These are phyloP conservation scores for Cantharellus anzutake DNA, from an alignment of 768 basidiomycete genomes.

Conservation along the genomic window DNA sequence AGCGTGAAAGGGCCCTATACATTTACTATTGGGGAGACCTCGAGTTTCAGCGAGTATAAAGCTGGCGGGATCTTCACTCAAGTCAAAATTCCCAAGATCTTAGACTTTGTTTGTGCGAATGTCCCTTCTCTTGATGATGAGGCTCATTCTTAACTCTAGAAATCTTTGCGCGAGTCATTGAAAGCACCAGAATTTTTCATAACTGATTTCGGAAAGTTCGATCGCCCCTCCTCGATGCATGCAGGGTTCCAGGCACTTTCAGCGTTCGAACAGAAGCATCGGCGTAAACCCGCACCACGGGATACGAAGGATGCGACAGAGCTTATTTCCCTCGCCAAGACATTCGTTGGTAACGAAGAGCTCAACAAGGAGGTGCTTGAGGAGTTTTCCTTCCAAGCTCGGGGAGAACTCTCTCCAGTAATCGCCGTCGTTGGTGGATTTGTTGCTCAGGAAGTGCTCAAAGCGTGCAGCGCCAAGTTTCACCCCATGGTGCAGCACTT, in stretches of 20 bases:
- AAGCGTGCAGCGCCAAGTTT: conserved; percentile 95
- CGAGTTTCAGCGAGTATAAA: conserved; percentile 54
- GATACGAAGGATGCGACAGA: conserved; percentile 59
- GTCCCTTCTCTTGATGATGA: background rate
- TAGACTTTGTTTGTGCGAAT: conserved; percentile 61
- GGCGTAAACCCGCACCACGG: conserved; percentile 62
- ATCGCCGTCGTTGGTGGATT: conserved; percentile 92
- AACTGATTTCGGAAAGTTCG: conserved; percentile 95
- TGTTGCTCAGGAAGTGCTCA: conserved; percentile 93
- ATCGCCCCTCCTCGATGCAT: conserved; percentile 78
- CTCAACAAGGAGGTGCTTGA: conserved; percentile 60
- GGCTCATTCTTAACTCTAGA: conserved; percentile 29
- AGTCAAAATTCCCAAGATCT: conserved; percentile 95
- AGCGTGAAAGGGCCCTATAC: conserved; percentile 95
- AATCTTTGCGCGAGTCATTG: conserved; percentile 78
- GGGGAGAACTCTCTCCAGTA: conserved; percentile 76
- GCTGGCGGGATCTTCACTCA: conserved; percentile 90
- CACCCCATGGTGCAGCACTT: conserved; percentile 88
- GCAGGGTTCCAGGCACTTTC: conserved; percentile 89
- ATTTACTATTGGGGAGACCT: conserved; percentile 87
- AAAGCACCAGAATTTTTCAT: conserved; percentile 72
- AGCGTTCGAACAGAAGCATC: conserved; percentile 42
- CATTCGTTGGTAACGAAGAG: conserved; percentile 43
- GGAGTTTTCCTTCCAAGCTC: conserved; percentile 80
- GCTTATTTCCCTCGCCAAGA: conserved; percentile 62